Base-by-base conservation (phyloP, 164 flowering plant species). In the Buxus sempervirens region DNA sequence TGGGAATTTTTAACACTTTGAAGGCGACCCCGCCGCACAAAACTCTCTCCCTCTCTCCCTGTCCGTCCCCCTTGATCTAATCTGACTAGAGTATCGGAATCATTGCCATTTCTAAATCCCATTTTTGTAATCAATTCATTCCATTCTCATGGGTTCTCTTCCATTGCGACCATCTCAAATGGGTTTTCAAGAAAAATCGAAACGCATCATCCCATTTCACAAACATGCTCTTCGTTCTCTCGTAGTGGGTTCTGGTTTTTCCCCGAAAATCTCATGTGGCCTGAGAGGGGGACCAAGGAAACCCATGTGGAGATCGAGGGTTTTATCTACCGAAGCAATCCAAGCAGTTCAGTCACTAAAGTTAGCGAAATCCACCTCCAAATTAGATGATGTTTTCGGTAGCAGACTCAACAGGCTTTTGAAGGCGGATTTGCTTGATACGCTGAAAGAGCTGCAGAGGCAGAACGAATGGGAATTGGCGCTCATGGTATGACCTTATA, bases 291-390 rank as follows among this genome's bases (percentile, higher is more conserved):
- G 81, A 42, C 78, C 83, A 14, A 78, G 83, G 53, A 84, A 82
- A 68, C 77, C 87, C 19, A 9, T 86, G 67, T 85, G 94, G 92
- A 87, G 85, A 76, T 76, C 84, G 20, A 81, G 86, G 51, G 86
- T 86, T 27, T 28, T 89, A 41, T 87, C 95, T 32, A 72, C 80
- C 1, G 95, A 91, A 74, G 88, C 95, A 23, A 89, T 89, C n/a
- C 95, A 88, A 65, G 93, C 82, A 1, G 88, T 89, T 18, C 97
- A 91, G 2, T 77, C 87, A 16, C 78, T 91, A 8, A 91, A 91
- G 73, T 66, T 91, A 16, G 90, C 93, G 27, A 91, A 81, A 75
- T 76, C 86, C 23, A 13, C 75, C 5, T 26, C 77, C 22, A 83
- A 78, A 73, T 62, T 91, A 36, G 81, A 81, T 14, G 69, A 81